These are phyloP conservation scores for Sugiyamaella qingdaonensis DNA, from an alignment of 805 yeast genomes.

Conservation along the genomic window DNA sequence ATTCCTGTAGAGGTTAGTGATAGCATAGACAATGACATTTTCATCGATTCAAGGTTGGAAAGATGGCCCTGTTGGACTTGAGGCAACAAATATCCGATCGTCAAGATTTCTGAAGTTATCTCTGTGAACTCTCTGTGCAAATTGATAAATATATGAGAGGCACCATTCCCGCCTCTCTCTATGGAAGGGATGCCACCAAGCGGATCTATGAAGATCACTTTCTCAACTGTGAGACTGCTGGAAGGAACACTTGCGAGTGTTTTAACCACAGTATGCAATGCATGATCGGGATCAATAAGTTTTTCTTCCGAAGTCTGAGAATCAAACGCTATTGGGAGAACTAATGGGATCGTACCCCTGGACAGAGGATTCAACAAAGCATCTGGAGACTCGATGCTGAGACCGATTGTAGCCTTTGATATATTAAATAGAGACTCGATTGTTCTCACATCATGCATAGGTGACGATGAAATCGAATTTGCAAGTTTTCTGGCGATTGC, in stretches of 20 bases:
- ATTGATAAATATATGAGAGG: slow-evolving; percentile 82
- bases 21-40: slow-evolving; percentile 46
- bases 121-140: slow-evolving; percentile 74
- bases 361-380: slow-evolving; percentile 41
- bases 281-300: slow-evolving; percentile 39
- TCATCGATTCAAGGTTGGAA: slow-evolving; percentile 65
- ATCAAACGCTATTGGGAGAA: slow-evolving; percentile 67
- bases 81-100: background rate
- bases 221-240: slow-evolving; percentile 58
- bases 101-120: slow-evolving; percentile 54
- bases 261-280: slow-evolving; percentile 37
- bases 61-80: slow-evolving; percentile 44
- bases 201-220: slow-evolving; percentile 71
- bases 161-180: slow-evolving; percentile 63
- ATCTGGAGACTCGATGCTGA: slow-evolving; percentile 34
- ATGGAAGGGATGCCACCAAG: slow-evolving; percentile 88
- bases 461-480: slow-evolving; percentile 16
- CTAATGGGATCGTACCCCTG: slow-evolving; percentile 44
- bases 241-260: slow-evolving; percentile 28
- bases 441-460: slow-evolving; percentile 25
- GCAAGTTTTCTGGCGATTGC: slow-evolving; percentile 20
- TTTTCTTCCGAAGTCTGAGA: slow-evolving; percentile 41
- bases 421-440: slow-evolving; percentile 39
- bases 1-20: slow-evolving; percentile 69
- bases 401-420: slow-evolving; percentile 11